A percentile compares a stretch with the other conserved stretches of the same genome.
Conservation (phyloP, 176 grass and related monocot genomes). For the Bothriochloa decipiens region DNA sequence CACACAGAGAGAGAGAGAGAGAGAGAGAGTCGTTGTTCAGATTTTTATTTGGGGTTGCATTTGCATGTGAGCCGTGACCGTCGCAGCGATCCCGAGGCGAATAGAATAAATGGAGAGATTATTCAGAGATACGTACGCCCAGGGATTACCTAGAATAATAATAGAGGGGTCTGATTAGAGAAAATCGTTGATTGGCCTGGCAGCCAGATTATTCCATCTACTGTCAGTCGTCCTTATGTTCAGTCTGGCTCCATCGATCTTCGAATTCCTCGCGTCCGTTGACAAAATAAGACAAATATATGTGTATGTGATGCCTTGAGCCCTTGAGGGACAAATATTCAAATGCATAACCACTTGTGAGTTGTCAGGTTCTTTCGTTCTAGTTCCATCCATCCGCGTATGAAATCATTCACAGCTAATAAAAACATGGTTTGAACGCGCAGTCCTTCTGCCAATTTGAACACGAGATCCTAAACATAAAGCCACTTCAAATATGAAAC, state of each 20-base stretch:
- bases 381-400: not conserved
- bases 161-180: not conserved
- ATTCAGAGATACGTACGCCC: constrained; percentile 8
- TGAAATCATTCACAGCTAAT: constrained; percentile 32
- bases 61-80: not conserved
- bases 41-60: constrained; percentile 32
- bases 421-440: constrained; percentile 32
- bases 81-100: constrained; percentile 41
- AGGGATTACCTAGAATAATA: constrained; percentile 43
- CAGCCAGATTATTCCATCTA: constrained; percentile 37
- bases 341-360: constrained; percentile 23
- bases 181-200: constrained; percentile 32
- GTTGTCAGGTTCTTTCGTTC: constrained; percentile 17
- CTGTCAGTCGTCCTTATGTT: constrained; percentile 26
- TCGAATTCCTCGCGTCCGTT: constrained; percentile 31
- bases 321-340: constrained; percentile 46
- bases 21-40: constrained; percentile 12
- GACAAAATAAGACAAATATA: constrained; percentile 43
- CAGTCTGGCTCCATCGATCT: not conserved
- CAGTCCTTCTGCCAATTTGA: not conserved
- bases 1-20: too few species aligned
- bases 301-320: constrained; percentile 18
- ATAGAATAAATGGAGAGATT: constrained; percentile 43
- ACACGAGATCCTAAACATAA: not conserved
- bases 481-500: not conserved